Percentiles rank a stretch among this genome's conserved stretches.
Evolutionary conservation across 2,329 filamentous ascomycete genomes (phyloP).

Genomic region (Periglandula ipomoeae): DNA sequence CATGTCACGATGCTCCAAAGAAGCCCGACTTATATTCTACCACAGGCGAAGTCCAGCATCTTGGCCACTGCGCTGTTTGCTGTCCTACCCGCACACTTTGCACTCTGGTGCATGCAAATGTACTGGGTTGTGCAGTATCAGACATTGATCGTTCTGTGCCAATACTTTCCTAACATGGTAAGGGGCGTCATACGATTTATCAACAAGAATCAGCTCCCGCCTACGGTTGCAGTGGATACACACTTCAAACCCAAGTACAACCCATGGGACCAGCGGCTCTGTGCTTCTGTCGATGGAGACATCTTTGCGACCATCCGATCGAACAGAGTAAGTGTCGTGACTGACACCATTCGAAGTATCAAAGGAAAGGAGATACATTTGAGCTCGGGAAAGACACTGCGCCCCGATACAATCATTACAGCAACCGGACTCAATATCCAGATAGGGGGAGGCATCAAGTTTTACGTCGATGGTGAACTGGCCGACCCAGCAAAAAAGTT

Average conservation of each 20-base stretch:
- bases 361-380: conserved; percentile 35
- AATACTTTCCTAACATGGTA: conserved; percentile 35
- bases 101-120: conserved; percentile 35
- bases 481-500: conserved; percentile 36
- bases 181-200: conserved; percentile 31
- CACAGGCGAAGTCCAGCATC: conserved; percentile 27
- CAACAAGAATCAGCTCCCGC: conserved; percentile 38
- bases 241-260: conserved; percentile 47
- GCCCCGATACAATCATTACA: conserved; percentile 54
- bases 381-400: conserved; percentile 31
- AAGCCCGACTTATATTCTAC: conserved; percentile 52
- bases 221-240: conserved; percentile 35
- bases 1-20: conserved; percentile 62
- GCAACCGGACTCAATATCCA: conserved; percentile 24
- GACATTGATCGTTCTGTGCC: conserved; percentile 37
- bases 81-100: conserved; percentile 32
- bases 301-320: conserved; percentile 33
- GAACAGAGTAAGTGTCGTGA: conserved; percentile 32
- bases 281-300: conserved; percentile 41
- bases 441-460: conserved; percentile 41
- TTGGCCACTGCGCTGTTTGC: too few relatives aligned
- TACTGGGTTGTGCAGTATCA: conserved; percentile 36
- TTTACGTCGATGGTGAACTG: conserved; percentile 40
- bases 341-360: conserved; percentile 35
- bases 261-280: conserved; percentile 62